Evolutionary conservation across 768 basidiomycete species (phyloP).

Genomic region (Suillus alpinus): DNA sequence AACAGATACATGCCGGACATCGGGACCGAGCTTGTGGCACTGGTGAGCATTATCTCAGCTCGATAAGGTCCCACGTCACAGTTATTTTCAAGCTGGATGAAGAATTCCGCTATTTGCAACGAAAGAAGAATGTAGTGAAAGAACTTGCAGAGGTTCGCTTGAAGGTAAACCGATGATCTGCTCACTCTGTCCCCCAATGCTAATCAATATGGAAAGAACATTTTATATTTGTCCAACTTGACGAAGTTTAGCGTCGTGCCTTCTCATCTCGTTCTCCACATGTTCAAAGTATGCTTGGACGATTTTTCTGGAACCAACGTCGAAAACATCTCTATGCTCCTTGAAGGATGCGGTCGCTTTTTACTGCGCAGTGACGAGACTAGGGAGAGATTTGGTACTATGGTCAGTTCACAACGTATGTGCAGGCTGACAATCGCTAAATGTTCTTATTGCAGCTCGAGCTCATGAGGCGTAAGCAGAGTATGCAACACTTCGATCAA

Average conservation of each 20-base stretch:
- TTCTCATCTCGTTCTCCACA: slow-evolving; percentile 87
- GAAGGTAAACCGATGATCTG: slow-evolving; percentile 51
- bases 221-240: slow-evolving; percentile 82
- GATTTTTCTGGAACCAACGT: slow-evolving; percentile 92
- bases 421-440: neutral
- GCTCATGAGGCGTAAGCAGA: slow-evolving; percentile 92
- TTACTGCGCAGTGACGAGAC: slow-evolving; percentile 87
- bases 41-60: slow-evolving; percentile 48
- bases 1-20: slow-evolving; percentile 93
- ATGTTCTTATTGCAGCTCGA: slow-evolving; percentile 60
- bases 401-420: slow-evolving; percentile 50
- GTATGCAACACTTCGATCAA: slow-evolving; percentile 88
- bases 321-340: slow-evolving; percentile 85
- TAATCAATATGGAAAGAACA: slow-evolving; percentile 56
- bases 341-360: slow-evolving; percentile 94
- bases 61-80: slow-evolving; percentile 2
- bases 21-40: slow-evolving; percentile 74
- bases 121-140: slow-evolving; percentile 89
- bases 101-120: slow-evolving; percentile 92
- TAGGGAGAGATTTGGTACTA: slow-evolving; percentile 77
- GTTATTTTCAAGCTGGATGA: slow-evolving; percentile 73
- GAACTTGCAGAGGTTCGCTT: slow-evolving; percentile 83
- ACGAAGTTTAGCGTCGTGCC: slow-evolving; percentile 96
- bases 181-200: neutral
- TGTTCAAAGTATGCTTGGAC: slow-evolving; percentile 96